These are phyloP conservation scores for Croton setiger DNA, from an alignment of 441 rosid genomes.

Conservation along the genomic window DNA sequence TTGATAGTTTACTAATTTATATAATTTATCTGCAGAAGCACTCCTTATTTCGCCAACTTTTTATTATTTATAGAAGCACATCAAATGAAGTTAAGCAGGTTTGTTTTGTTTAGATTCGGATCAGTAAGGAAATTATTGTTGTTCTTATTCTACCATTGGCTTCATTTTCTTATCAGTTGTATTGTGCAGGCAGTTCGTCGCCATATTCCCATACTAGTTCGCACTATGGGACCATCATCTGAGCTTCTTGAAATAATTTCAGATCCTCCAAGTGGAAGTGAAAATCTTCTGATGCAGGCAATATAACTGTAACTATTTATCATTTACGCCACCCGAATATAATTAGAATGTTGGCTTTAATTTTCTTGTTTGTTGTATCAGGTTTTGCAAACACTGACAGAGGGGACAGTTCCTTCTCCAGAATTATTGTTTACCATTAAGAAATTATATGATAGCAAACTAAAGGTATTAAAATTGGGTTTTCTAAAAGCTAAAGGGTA, in stretches of 20 bases:
- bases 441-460: constrained; percentile 83
- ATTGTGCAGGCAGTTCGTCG: constrained; percentile 81
- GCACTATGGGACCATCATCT: constrained; percentile 91
- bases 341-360: too few species aligned
- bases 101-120: constrained; percentile 22
- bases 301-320: constrained; percentile 21
- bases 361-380: constrained; percentile 31
- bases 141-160: constrained; percentile 10
- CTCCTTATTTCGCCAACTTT: constrained; percentile 78
- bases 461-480: constrained; percentile 58
- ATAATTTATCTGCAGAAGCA: constrained; percentile 68
- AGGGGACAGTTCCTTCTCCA: constrained; percentile 76
- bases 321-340: constrained; percentile 14
- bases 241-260: constrained; percentile 91
- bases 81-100: constrained; percentile 86
- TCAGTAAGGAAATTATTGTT: constrained; percentile 20
- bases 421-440: constrained; percentile 72
- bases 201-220: constrained; percentile 91
- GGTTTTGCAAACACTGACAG: constrained; percentile 93
- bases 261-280: constrained; percentile 93
- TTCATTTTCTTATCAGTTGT: constrained; percentile 28
- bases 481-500: constrained; percentile 13
- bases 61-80: constrained; percentile 60
- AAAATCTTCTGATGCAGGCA: constrained; percentile 88
- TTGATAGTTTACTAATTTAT: constrained; percentile 18